Percentiles rank a stretch among this genome's conserved stretches.
phyloP scores from a whole-genome alignment of 2,329 filamentous ascomycete species.

The Clonostachys solani region DNA sequence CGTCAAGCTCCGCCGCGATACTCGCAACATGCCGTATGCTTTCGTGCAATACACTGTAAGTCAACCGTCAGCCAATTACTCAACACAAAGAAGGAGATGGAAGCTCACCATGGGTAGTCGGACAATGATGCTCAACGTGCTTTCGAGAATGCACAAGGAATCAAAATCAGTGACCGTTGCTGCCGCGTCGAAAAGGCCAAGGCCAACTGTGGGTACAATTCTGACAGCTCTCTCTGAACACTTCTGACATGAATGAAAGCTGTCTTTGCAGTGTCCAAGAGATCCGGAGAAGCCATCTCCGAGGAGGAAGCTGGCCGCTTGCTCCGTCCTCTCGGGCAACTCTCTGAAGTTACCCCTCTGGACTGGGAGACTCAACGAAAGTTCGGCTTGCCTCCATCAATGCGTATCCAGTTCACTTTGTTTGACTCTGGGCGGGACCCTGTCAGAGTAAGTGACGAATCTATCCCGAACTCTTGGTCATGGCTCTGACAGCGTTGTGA shows the following conservation, averaged over 20 bases:
- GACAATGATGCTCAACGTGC: conserved; percentile 44
- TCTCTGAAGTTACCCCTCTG: conserved; percentile 32
- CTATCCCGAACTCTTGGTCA: not conserved
- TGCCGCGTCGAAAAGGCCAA: conserved; percentile 58
- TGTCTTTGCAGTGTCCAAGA: conserved; percentile 40
- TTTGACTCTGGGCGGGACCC: conserved; percentile 49
- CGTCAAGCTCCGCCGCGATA: conserved; percentile 61
- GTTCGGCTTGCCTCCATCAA: conserved; percentile 30
- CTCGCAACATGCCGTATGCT: conserved; percentile 54
- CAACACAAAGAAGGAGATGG: too few species aligned
- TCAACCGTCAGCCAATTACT: conserved; percentile 1
- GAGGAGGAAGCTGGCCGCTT: conserved; percentile 37
- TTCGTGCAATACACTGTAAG: conserved; percentile 61
- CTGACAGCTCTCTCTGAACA: not conserved
- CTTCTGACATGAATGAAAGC: conserved; percentile 28
- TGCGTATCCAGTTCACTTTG: conserved; percentile 40
- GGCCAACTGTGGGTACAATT: conserved; percentile 45
- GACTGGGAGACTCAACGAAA: conserved; percentile 20
- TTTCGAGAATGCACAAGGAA: conserved; percentile 38
- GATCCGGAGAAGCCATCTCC: conserved; percentile 24
- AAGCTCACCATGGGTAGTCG: conserved; percentile 30
- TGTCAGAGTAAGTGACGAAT: conserved; percentile 32
- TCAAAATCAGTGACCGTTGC: conserved; percentile 47
- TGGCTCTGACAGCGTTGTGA: conserved; percentile 5
- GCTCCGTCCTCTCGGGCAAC: conserved; percentile 35